Base-by-base conservation (phyloP, 2,329 filamentous ascomycete species). In the Pseudocercospora eumusae region DNA sequence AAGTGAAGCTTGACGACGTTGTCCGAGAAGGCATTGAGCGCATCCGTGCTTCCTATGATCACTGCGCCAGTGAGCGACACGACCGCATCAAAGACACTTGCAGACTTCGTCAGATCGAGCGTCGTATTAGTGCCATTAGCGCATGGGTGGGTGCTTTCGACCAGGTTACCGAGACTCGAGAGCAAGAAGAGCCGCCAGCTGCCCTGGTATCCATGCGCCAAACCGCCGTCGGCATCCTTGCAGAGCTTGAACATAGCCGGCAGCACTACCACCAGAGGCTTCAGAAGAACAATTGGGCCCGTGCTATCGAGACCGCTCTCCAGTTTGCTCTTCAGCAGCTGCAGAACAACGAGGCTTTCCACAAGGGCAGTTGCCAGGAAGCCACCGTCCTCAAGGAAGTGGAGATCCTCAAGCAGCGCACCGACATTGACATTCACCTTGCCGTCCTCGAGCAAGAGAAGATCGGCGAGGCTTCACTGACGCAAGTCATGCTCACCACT, bases 81-180 rank as follows among this genome's bases (percentile, higher is more conserved):
- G 92, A 97, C 65, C 91, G 90, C 69, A 81, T 90, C 47, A 85
- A 81, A 62, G 88, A 88, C 71, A 91, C 96, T 87, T 91, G 91
- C 79, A 92, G 90, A 69, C 79, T 96, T 62, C 88, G 89, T 68
- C 86, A 90, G 58, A 87, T 96, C 31, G 92, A 96, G 78, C 86
- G 92, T 67, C 86, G 95, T 15, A 96, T 97, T 64, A 84, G 87
- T 6, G 82, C 96, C 63, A 82, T 99, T n/a, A 93, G 90, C 3
- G 88, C 89, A 1, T 99, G 95, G 95, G 89, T 97, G 60, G 90
- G 90, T 0, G 92, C 92, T 1, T 99, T 98, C 70, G 93, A 98
- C 66, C 82, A 84, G 1, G 85, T 96, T 2, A 93, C 89, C 68
- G 91, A 92, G 42, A 83, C 82, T 53, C 83, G 87, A 18, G 88